Base-by-base conservation (phyloP, 495 filamentous ascomycete species). In the Recurvomyces mirabilis region DNA sequence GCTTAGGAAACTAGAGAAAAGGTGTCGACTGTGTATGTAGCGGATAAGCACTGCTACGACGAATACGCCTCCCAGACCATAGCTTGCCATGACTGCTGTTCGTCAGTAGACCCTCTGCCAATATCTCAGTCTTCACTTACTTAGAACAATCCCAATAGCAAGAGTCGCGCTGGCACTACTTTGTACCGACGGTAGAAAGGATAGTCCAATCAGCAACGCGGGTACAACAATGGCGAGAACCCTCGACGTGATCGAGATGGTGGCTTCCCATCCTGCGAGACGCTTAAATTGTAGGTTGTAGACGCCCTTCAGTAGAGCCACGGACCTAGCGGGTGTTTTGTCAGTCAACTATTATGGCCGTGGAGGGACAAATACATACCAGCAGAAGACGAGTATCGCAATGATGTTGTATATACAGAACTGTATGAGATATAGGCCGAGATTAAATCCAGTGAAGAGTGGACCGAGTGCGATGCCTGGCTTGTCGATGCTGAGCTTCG, bases 341-440 rank as follows among this genome's bases (percentile, higher is more conserved):
- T 22, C 24, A 19, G 13, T 32, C 4, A 18, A 9, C 15, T n/a
- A 41, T 14, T 3, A 20, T 2, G 14, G 3, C 4, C 3, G 7
- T 6, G 11, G 15, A 2, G 25, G 7, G n/a, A 28, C 7, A 13
- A 10, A 31, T 10, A 4, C 40, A 30, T 33, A 43, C 40, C 44
- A 47, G 37, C 14, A 39, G 7, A 47, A 17, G 15, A 34, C 19
- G 4, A 47, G 17, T 19, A 47, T 12, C 1, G 26, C 30, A 9
- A 11, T 19, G 3, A 41, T 20, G 19, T 17, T 40, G 44, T 40
- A 47, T 19, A 23, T 32, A 21, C 11, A 12, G 17, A 4, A 41
- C 23, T 47, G 44, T 2, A 41, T 47, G 24, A 33, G 24, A 13
- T 25, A 40, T 26, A 40, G 23, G 4, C 20, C 44, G 12, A 47